Percentiles rank a stretch among this genome's conserved stretches.
These are phyloP conservation scores for Acanthamoeba culbertsoni DNA, from an alignment of 208 protist genomes.

Conservation along the genomic window DNA sequence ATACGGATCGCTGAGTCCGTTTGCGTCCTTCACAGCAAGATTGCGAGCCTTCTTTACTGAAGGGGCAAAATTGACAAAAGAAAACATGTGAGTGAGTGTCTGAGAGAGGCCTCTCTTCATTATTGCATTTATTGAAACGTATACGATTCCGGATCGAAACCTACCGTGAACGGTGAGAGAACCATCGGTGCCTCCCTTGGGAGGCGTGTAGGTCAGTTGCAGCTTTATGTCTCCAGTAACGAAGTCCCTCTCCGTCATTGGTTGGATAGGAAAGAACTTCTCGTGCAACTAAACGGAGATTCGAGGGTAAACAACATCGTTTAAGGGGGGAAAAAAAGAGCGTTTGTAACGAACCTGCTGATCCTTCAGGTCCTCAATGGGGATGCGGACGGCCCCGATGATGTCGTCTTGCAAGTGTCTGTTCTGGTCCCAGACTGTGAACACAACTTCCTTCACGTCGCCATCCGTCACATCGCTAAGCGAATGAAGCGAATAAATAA, in stretches of 20 bases:
- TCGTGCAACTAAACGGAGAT: constrained; percentile 28
- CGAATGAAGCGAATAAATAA: not conserved
- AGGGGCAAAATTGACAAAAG: not conserved
- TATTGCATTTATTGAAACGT: not conserved
- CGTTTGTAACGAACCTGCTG: not conserved
- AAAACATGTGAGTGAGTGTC: not conserved
- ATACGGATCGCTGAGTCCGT: constrained; percentile 38
- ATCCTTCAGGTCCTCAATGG: not conserved
- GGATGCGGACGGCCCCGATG: not conserved
- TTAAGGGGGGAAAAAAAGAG: not conserved
- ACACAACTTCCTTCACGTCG: not conserved
- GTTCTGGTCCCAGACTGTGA: constrained; percentile 26
- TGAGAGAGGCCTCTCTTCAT: not conserved
- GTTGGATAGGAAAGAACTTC: constrained; percentile 14
- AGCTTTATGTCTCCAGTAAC: not conserved
- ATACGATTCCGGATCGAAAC: too few species aligned
- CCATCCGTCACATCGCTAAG: not conserved
- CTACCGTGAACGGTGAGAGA: not conserved
- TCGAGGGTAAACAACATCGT: too few species aligned
- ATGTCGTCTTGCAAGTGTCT: not conserved
- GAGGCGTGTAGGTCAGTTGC: not conserved
- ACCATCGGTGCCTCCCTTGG: not conserved
- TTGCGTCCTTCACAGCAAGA: constrained; percentile 11
- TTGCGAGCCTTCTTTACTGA: constrained; percentile 21
- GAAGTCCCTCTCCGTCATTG: not conserved